phyloP scores from a whole-genome alignment of 2,329 filamentous ascomycete genomes.

The Geoglossum cookeanum region DNA sequence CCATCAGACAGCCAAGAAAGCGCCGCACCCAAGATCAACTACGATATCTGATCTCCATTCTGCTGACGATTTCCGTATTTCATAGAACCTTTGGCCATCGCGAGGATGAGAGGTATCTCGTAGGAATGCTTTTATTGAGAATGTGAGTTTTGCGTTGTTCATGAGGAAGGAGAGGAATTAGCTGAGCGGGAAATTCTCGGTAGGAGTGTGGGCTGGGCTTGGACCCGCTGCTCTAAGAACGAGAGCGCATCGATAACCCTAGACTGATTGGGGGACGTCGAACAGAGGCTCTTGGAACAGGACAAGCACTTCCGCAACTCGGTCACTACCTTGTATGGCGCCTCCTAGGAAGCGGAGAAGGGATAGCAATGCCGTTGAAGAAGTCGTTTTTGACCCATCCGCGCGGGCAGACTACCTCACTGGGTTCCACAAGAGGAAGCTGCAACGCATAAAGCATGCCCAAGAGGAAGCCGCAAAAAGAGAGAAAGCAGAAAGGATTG shows the following conservation, averaged over 20 bases:
- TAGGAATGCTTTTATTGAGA: constrained; percentile 23
- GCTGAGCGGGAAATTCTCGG: neutral
- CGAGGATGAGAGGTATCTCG: constrained; percentile 15
- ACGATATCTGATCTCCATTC: constrained; percentile 14
- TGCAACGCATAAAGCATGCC: constrained; percentile 65
- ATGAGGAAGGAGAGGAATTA: constrained; percentile 23
- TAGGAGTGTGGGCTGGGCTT: neutral
- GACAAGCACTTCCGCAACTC: neutral
- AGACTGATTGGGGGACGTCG: neutral
- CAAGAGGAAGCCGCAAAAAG: constrained; percentile 63
- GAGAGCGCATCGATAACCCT: neutral
- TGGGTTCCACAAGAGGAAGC: constrained; percentile 91
- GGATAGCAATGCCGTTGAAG: constrained; percentile 47
- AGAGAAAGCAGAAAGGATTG: constrained; percentile 57
- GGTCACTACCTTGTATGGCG: neutral
- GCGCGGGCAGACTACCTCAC: constrained; percentile 78
- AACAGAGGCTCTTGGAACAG: neutral
- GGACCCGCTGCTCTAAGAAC: neutral
- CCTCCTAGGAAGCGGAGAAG: constrained; percentile 29
- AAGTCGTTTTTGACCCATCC: constrained; percentile 66
- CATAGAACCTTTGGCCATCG: constrained; percentile 16
- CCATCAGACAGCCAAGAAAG: constrained; percentile 7
- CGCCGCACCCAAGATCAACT: constrained; percentile 17
- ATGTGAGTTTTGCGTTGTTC: constrained; percentile 38
- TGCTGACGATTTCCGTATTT: constrained; percentile 16